phyloP scores from a whole-genome alignment of 331 rosid species.

The Stylosanthes scabra region DNA sequence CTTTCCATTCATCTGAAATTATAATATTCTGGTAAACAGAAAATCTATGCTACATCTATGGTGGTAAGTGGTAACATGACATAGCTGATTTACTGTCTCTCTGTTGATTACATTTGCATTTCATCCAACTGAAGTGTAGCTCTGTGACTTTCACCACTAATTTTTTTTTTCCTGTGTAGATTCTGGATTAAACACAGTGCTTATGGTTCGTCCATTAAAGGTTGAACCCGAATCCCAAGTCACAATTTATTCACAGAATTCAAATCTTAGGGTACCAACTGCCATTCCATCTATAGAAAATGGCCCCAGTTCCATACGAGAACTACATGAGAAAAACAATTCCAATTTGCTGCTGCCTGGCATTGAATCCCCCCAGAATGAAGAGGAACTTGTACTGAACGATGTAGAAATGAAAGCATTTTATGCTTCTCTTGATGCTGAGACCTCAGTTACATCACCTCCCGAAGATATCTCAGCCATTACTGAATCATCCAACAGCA shows the following conservation, averaged over 20 bases:
- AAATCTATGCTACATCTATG: background rate
- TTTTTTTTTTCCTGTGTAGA: constrained; percentile 40
- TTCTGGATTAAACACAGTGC: constrained; percentile 38
- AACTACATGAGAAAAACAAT: constrained; percentile 35
- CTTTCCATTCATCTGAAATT: constrained; percentile 15
- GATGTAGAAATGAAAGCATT: constrained; percentile 57
- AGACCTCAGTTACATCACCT: constrained; percentile 43
- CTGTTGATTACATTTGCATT: constrained; percentile 27
- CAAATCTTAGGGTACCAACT: constrained; percentile 34
- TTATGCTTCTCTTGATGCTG: constrained; percentile 56
- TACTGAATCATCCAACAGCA: constrained; percentile 30
- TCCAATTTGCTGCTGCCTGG: constrained; percentile 31
- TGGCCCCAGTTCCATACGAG: constrained; percentile 15
- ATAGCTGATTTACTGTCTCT: constrained; percentile 17
- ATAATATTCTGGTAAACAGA: constrained; percentile 14
- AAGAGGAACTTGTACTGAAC: constrained; percentile 46
- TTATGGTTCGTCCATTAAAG: constrained; percentile 50
- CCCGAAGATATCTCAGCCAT: constrained; percentile 28
- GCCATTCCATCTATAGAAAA: constrained; percentile 38
- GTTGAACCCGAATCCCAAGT: constrained; percentile 45
- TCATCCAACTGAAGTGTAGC: constrained; percentile 33
- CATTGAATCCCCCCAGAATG: constrained; percentile 38
- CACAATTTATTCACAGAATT: constrained; percentile 32
- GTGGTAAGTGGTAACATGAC: background rate
- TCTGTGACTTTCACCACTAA: constrained; percentile 24